Conservation (phyloP, 1,284 basidiomycete species). For the Rhodotorula sp. region DNA sequence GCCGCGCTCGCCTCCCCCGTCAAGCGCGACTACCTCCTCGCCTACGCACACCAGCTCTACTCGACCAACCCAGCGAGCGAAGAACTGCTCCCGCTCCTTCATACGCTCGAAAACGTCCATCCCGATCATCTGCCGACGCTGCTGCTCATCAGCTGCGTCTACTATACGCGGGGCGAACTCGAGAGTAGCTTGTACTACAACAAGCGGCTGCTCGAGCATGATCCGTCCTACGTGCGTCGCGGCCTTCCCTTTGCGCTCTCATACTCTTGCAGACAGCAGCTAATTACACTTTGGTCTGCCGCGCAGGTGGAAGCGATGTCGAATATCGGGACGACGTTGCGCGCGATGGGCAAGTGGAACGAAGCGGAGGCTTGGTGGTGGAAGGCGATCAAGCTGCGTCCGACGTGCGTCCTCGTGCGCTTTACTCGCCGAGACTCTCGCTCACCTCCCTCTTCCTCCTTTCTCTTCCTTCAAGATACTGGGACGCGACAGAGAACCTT, state of each 20-base stretch:
- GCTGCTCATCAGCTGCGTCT: slow-evolving; percentile 50
- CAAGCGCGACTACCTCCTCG: slow-evolving; percentile 38
- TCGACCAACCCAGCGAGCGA: slow-evolving; percentile 14
- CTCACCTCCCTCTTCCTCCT: too few relatives aligned
- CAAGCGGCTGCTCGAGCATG: slow-evolving; percentile 46
- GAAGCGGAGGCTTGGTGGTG: slow-evolving; percentile 55
- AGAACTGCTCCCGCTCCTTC: slow-evolving; percentile 47
- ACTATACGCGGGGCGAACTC: slow-evolving; percentile 47
- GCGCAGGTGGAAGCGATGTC: slow-evolving; percentile 54
- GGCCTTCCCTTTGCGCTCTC: not conserved
- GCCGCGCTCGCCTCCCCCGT: slow-evolving; percentile 19
- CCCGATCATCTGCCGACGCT: slow-evolving; percentile 49
- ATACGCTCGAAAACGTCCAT: slow-evolving; percentile 46
- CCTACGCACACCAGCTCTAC: slow-evolving; percentile 39
- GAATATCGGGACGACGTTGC: slow-evolving; percentile 57
- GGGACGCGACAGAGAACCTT: slow-evolving; percentile 52
- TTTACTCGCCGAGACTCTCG: slow-evolving; percentile 18
- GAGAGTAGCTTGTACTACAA: slow-evolving; percentile 47
- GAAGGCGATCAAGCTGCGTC: slow-evolving; percentile 52
- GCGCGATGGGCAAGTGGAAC: slow-evolving; percentile 49
- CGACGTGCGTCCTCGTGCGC: slow-evolving; percentile 47
- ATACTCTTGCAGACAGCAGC: not conserved
- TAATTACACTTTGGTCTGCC: not conserved
- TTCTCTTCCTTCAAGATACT: slow-evolving; percentile 18
- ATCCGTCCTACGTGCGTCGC: slow-evolving; percentile 51